Percentiles rank a stretch among this genome's conserved stretches.
These are phyloP conservation scores for Lyophyllum semitale DNA, from an alignment of 768 basidiomycete species.

Conservation along the genomic window DNA sequence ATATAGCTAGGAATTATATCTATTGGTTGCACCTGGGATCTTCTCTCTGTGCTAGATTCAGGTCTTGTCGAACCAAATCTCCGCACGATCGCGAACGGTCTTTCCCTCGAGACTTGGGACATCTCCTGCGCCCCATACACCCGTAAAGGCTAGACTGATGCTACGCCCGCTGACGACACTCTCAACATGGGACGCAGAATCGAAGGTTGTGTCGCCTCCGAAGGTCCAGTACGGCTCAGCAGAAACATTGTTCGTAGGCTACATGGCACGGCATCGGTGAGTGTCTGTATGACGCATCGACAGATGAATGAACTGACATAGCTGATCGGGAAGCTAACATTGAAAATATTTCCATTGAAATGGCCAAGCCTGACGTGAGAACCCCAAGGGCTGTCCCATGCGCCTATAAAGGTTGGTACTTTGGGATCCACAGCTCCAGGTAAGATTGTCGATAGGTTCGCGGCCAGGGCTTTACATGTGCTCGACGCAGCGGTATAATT, in stretches of 20 bases:
- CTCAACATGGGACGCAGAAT: neutral
- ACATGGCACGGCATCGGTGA: too few relatives aligned
- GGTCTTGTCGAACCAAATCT: neutral
- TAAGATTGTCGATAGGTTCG: conserved; percentile 19
- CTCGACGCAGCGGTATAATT: conserved; percentile 8
- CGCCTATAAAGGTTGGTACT: conserved; percentile 24
- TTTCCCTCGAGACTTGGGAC: conserved; percentile 7
- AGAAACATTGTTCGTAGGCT: conserved; percentile 12
- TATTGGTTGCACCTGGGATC: too few relatives aligned
- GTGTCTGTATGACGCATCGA: too few relatives aligned
- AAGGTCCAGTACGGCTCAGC: conserved; percentile 15
- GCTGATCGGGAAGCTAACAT: conserved; percentile 11
- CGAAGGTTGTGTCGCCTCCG: neutral
- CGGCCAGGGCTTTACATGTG: conserved; percentile 15
- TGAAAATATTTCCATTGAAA: conserved; percentile 25
- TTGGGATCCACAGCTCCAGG: conserved; percentile 19
- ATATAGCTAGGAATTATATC: too few relatives aligned
- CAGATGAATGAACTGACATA: conserved; percentile 7
- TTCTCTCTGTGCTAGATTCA: too few relatives aligned
- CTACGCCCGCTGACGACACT: neutral
- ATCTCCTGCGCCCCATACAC: conserved; percentile 16
- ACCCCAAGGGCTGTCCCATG: conserved; percentile 17
- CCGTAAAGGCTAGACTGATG: conserved; percentile 8
- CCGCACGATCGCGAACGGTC: conserved; percentile 11
- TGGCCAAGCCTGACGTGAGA: conserved; percentile 24